Base-by-base conservation (phyloP, 805 yeast species). In the Metschnikowia colocasiae region DNA sequence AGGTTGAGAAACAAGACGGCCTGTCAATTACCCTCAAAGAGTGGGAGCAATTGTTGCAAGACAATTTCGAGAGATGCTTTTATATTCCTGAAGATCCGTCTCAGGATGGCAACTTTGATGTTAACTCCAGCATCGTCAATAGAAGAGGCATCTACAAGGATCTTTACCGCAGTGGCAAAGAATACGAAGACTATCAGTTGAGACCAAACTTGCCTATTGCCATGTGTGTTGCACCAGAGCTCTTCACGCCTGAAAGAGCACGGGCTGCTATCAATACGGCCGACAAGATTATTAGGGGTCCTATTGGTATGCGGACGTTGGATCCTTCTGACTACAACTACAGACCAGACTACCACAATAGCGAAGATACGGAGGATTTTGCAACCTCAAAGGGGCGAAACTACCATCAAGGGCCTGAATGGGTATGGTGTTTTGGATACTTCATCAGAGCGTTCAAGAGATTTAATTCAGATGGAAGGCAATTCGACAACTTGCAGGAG, bases 321-420 rank as follows among this genome's bases (percentile, higher is more conserved):
- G 99, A 94, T 61, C 98, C 99, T 3, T 77, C 84, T 12, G 99
- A 92, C 68, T 78, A 82, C 70, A 91, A 92, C 66, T 92, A 94
- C 65, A 77, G 95, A 53, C 99, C 99, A 1, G 80, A 87, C 68
- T 92, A 92, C 65, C 73, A 73, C 59, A 94, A 92, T 63, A 70
- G 89, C 40, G 85, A 79, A 34, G 98, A 92, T 59, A 80, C 79
- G 45, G 80, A 76, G 4, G 96, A 92, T 64, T 94, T 90, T 75
- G 89, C 95, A 0, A 90, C 97, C 0, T 76, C 97, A 2, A 89
- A 90, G 67, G 99, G 99, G 26, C 79, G 98, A 59, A 94, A 94
- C 68, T 92, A 92, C 64, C 99, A 92, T 65, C 98, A 92, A 68
- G 99, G 99, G 1, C 99, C 99, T 2, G 99, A 94, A 63, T 92